Conservation (phyloP, 2,329 filamentous ascomycete genomes). For the Aspergillus sp. region DNA sequence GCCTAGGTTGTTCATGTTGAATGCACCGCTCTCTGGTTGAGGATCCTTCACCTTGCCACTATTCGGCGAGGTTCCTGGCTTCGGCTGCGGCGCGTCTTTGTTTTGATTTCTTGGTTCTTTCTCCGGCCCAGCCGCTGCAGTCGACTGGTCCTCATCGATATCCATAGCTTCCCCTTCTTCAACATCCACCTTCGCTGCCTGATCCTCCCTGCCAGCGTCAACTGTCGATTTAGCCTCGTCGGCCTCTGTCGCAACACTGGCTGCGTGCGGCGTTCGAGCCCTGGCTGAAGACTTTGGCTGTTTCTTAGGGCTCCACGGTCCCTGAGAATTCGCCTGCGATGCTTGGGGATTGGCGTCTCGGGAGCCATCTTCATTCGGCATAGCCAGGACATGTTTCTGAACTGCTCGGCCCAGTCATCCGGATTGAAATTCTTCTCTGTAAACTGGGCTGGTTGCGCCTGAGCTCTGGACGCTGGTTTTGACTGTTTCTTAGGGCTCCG, state of each 20-base stretch:
- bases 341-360: no score
- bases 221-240: constrained; percentile 29
- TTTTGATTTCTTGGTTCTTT: constrained; percentile 11
- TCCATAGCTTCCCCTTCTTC: constrained; percentile 37
- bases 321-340: constrained; percentile 17
- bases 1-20: constrained; percentile 43
- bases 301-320: constrained; percentile 27
- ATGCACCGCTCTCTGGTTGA: constrained; percentile 12
- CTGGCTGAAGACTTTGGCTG: constrained; percentile 17
- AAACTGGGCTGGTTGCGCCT: constrained; percentile 26
- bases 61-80: constrained; percentile 5
- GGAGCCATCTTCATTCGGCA: constrained; percentile 19
- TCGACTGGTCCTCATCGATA: constrained; percentile 31
- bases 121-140: constrained; percentile 3
- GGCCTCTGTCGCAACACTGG: constrained; percentile 30
- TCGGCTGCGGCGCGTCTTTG: constrained; percentile 8
- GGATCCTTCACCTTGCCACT: constrained; percentile 4
- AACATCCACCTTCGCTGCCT: constrained; percentile 9
- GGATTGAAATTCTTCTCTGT: constrained; percentile 27
- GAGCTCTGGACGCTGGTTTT: constrained; percentile 18
- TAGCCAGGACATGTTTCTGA: constrained; percentile 26
- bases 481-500: constrained; percentile 27
- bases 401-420: constrained; percentile 30
- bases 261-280: constrained; percentile 23
- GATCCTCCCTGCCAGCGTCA: constrained; percentile 11